Percentiles rank a stretch among this genome's conserved stretches.
These are phyloP conservation scores for Polygonum maritimum DNA, from an alignment of 148 eudicot genomes.

Conservation along the genomic window DNA sequence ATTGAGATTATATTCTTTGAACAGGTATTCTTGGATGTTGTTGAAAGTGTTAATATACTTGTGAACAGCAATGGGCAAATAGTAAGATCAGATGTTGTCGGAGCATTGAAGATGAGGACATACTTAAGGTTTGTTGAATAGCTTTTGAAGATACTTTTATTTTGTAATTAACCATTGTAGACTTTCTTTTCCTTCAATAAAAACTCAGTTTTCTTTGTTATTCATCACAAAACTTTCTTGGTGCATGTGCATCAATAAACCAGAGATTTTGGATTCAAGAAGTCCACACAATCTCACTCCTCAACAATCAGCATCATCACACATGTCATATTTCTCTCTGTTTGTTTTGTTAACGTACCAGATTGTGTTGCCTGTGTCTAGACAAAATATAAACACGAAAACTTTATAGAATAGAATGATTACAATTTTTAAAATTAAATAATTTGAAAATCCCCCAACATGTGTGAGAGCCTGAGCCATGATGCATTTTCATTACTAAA, in stretches of 20 bases:
- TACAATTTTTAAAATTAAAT: too few relatives aligned
- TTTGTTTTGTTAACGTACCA: not conserved
- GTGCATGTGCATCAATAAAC: not conserved
- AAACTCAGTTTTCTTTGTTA: not conserved
- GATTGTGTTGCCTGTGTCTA: not conserved
- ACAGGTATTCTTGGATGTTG: constrained; percentile 96
- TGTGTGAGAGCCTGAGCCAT: not conserved
- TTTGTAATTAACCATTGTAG: not conserved
- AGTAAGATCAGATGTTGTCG: constrained; percentile 88
- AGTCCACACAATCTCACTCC: not conserved
- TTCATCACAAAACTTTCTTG: not conserved
- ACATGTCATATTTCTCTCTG: not conserved
- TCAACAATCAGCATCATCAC: not conserved
- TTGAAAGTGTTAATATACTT: constrained; percentile 93
- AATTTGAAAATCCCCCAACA: not conserved
- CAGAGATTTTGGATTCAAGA: not conserved
- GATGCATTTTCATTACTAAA: not conserved
- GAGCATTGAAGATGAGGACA: constrained; percentile 93
- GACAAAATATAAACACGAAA: not conserved
- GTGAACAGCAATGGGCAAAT: constrained; percentile 95
- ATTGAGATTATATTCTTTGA: not conserved
- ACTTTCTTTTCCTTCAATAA: not conserved
- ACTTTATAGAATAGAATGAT: too few relatives aligned
- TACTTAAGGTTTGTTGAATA: constrained; percentile 52
- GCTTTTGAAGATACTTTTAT: not conserved